A percentile compares a stretch with the other conserved stretches of the same genome.
Conservation (phyloP, 345 rosid genomes). For the Ceriops decandra region DNA sequence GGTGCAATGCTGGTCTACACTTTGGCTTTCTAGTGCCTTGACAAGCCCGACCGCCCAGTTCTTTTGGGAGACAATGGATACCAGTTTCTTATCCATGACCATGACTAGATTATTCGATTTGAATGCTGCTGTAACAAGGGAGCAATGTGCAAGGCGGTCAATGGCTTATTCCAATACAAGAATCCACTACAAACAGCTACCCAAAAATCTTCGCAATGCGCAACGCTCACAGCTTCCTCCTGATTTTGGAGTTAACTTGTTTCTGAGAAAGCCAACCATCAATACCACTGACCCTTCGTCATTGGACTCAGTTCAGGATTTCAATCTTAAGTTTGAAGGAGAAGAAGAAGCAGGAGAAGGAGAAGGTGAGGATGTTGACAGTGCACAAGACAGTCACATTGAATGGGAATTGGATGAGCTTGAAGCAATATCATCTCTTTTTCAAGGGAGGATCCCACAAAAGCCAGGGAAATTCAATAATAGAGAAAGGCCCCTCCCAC, state of each 20-base stretch:
- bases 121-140: too few relatives aligned
- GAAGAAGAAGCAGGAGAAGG: background rate
- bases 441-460: conserved; percentile 70
- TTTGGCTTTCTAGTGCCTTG: too few relatives aligned
- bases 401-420: conserved; percentile 69
- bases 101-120: too few relatives aligned
- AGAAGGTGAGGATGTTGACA: conserved; percentile 9
- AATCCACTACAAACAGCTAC: conserved; percentile 35
- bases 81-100: too few relatives aligned
- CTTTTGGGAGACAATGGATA: too few relatives aligned
- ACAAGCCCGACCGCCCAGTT: too few relatives aligned
- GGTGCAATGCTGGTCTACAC: too few relatives aligned
- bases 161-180: conserved; percentile 28
- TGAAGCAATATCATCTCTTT: conserved; percentile 76
- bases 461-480: conserved; percentile 46
- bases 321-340: conserved; percentile 22
- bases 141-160: too few relatives aligned
- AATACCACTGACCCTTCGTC: conserved; percentile 14
- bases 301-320: conserved; percentile 10
- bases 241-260: conserved; percentile 73
- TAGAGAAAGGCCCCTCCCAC: conserved; percentile 72
- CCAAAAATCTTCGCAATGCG: conserved; percentile 62
- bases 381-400: conserved; percentile 8
- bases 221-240: conserved; percentile 78
- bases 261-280: conserved; percentile 53